A percentile compares a stretch with the other conserved stretches of the same genome.
phyloP scores from a whole-genome alignment of 768 basidiomycete species.

The Leucosporidium creatinivorum region DNA sequence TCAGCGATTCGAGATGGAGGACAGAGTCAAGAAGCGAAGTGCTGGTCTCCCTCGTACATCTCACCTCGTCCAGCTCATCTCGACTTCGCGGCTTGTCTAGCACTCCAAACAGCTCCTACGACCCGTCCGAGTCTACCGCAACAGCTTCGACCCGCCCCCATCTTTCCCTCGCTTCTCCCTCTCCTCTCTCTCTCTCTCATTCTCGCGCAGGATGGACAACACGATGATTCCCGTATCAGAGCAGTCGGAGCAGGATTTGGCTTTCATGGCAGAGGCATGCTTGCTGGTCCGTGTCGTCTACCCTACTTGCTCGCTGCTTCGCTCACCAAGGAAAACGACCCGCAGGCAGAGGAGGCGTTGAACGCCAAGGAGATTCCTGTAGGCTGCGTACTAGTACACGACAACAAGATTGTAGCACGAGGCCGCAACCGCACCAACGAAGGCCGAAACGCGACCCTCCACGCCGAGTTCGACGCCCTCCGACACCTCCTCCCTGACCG shows the following conservation, averaged over 20 bases:
- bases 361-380: constrained; percentile 84
- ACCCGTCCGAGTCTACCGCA: too few relatives aligned
- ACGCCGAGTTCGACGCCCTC: constrained; percentile 95
- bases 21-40: too few relatives aligned
- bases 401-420: constrained; percentile 65
- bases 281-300: constrained; percentile 53
- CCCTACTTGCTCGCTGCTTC: neutral
- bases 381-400: constrained; percentile 86
- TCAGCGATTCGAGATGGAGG: too few relatives aligned
- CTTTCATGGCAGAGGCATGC: constrained; percentile 79
- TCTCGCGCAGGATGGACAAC: constrained; percentile 22
- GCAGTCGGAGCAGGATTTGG: constrained; percentile 43
- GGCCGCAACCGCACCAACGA: constrained; percentile 93
- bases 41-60: too few relatives aligned
- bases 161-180: too few relatives aligned
- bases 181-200: too few relatives aligned
- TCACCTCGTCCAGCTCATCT: too few relatives aligned
- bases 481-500: constrained; percentile 69
- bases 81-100: too few relatives aligned
- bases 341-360: constrained; percentile 61
- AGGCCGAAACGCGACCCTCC: constrained; percentile 86
- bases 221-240: constrained; percentile 34
- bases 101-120: too few relatives aligned
- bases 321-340: neutral
- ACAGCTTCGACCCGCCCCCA: too few relatives aligned